These are phyloP conservation scores for Ashbya aceris DNA, from an alignment of 1,139 yeast genomes.

Conservation along the genomic window DNA sequence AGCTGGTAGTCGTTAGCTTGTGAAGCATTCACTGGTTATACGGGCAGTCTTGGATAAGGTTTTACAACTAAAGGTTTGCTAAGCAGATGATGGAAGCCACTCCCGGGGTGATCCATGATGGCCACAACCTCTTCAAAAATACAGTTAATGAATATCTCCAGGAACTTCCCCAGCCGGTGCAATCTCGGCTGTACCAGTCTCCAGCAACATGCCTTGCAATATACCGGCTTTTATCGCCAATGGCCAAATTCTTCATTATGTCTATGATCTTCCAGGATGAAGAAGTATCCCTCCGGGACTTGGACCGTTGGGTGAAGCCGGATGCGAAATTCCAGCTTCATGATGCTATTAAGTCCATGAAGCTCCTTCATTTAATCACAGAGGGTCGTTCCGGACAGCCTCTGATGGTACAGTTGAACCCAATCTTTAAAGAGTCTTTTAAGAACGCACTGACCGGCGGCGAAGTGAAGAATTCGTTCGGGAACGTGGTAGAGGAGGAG, in stretches of 20 bases:
- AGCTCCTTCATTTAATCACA: conserved; percentile 64
- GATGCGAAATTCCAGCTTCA: conserved; percentile 40
- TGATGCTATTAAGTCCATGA: conserved; percentile 72
- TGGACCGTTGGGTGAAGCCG: conserved; percentile 71
- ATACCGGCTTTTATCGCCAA: conserved; percentile 74
- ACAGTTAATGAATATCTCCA: conserved; percentile 87
- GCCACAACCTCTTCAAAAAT: conserved; percentile 46
- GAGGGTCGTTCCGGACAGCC: conserved; percentile 35
- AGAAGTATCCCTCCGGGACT: conserved; percentile 56
- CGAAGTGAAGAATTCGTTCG: conserved; percentile 43
- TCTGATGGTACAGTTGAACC: conserved; percentile 43
- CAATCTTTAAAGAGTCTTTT: conserved; percentile 65
- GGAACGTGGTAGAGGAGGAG: conserved; percentile 42
- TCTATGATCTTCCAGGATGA: conserved; percentile 75
- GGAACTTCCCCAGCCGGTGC: conserved; percentile 77
- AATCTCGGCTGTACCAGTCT: conserved; percentile 63
- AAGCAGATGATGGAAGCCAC: too few species aligned
- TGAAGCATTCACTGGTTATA: too few species aligned
- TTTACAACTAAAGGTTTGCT: too few species aligned
- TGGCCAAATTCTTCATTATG: conserved; percentile 85
- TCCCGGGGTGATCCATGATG: too few species aligned
- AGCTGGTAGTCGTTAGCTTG: too few species aligned
- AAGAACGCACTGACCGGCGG: conserved; percentile 80
- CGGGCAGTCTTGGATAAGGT: too few species aligned
- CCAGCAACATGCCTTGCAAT: conserved; percentile 95